Evolutionary conservation across 2,329 filamentous ascomycete genomes (phyloP).

Genomic region (Fusarium sp.): DNA sequence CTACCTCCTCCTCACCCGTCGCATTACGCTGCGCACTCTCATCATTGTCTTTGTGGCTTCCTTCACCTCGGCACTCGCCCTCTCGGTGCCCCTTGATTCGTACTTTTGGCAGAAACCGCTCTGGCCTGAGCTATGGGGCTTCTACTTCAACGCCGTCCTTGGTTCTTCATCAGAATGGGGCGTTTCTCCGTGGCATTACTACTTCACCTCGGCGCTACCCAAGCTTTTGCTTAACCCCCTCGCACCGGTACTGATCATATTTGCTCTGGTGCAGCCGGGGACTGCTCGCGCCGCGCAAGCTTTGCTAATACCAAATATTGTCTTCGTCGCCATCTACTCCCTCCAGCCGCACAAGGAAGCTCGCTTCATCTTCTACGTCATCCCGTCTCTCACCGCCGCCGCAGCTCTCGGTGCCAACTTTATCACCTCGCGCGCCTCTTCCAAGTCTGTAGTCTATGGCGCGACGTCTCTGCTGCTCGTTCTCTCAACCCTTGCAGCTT

Average conservation of each 20-base stretch:
- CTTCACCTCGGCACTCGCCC: slow-evolving; percentile 74
- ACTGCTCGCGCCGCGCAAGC: slow-evolving; percentile 61
- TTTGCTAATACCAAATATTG: slow-evolving; percentile 76
- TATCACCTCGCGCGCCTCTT: slow-evolving; percentile 73
- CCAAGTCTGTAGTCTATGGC: slow-evolving; percentile 72
- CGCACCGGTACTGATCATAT: slow-evolving; percentile 68
- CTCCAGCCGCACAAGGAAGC: slow-evolving; percentile 95
- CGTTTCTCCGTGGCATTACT: slow-evolving; percentile 87
- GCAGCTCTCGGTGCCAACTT: slow-evolving; percentile 82
- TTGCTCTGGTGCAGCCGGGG: slow-evolving; percentile 66
- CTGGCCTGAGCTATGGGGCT: slow-evolving; percentile 93
- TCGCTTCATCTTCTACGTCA: slow-evolving; percentile 91
- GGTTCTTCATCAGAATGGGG: slow-evolving; percentile 92
- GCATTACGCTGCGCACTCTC: slow-evolving; percentile 70
- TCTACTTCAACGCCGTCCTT: slow-evolving; percentile 91
- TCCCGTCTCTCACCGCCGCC: slow-evolving; percentile 85
- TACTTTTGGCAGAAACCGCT: slow-evolving; percentile 92
- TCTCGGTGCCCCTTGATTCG: slow-evolving; percentile 86
- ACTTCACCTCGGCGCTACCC: slow-evolving; percentile 86
- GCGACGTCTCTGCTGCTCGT: slow-evolving; percentile 70
- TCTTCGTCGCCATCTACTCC: slow-evolving; percentile 87
- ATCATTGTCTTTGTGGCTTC: slow-evolving; percentile 78
- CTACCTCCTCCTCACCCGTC: slow-evolving; percentile 72
- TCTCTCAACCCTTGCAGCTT: slow-evolving; percentile 72
- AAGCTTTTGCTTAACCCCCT: slow-evolving; percentile 88